These are phyloP conservation scores for Artomyces pyxidatus DNA, from an alignment of 768 basidiomycete genomes.

Conservation along the genomic window DNA sequence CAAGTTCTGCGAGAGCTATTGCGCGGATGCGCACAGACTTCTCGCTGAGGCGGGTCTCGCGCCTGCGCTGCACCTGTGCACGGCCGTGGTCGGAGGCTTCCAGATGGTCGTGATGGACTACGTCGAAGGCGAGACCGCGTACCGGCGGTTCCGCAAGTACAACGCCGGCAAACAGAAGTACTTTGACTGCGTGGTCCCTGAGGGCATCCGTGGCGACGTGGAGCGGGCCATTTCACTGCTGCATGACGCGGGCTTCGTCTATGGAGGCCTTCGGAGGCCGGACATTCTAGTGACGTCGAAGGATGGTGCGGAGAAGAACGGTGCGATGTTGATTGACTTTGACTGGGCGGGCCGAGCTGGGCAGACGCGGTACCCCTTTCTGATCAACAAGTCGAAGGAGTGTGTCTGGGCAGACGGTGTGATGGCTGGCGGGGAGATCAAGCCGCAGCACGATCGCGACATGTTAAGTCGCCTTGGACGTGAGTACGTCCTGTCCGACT, in stretches of 20 bases:
- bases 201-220: not conserved
- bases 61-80: slow-evolving; percentile 6
- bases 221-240: slow-evolving; percentile 6
- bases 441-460: slow-evolving; percentile 7
- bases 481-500: no score
- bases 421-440: not conserved
- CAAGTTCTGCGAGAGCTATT: slow-evolving; percentile 11
- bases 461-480: slow-evolving; percentile 2
- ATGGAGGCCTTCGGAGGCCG: slow-evolving; percentile 10
- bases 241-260: slow-evolving; percentile 6
- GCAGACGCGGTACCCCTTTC: slow-evolving; percentile 1
- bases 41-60: slow-evolving; percentile 6
- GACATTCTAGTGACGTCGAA: slow-evolving; percentile 3
- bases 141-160: not conserved
- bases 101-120: slow-evolving; percentile 16
- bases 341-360: slow-evolving; percentile 9
- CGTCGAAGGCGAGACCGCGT: slow-evolving; percentile 1
- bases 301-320: no score
- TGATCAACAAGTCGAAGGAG: not conserved
- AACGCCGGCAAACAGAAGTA: not conserved
- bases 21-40: slow-evolving; percentile 4
- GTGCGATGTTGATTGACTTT: slow-evolving; percentile 11
- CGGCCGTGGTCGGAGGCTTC: slow-evolving; percentile 3
- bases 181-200: not conserved
- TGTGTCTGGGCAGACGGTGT: slow-evolving; percentile 1